Evolutionary conservation across 768 basidiomycete genomes (phyloP).

Genomic region (Atractiella rhizophila): DNA sequence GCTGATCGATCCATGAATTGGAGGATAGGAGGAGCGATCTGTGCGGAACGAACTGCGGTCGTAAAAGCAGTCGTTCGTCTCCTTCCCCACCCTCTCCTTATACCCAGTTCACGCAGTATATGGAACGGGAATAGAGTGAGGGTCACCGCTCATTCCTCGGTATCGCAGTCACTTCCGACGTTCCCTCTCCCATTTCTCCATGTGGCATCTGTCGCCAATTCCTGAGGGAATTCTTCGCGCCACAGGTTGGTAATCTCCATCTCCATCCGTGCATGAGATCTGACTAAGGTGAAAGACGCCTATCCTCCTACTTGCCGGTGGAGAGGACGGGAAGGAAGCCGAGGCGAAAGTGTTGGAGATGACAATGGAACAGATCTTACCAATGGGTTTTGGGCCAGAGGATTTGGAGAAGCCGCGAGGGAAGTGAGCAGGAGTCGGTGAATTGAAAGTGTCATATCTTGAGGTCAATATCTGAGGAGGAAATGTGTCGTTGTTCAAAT

Average conservation of each 20-base stretch:
- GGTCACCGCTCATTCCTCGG: conserved; percentile 43
- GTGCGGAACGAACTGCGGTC: conserved; percentile 80
- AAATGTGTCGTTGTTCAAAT: too few species aligned
- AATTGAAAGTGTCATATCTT: too few species aligned
- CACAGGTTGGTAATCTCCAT: conserved; percentile 20
- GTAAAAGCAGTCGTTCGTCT: conserved; percentile 68
- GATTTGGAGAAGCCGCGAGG: conserved; percentile 30
- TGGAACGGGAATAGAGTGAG: conserved; percentile 36
- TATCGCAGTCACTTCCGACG: conserved; percentile 55
- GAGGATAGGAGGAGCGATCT: conserved; percentile 52
- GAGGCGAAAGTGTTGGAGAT: conserved; percentile 30
- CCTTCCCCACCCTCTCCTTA: too few species aligned
- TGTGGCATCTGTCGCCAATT: conserved; percentile 89
- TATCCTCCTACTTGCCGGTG: conserved; percentile 39
- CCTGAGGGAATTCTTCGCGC: conserved; percentile 42
- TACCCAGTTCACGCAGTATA: neutral
- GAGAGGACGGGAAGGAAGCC: conserved; percentile 29
- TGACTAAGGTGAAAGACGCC: conserved; percentile 28
- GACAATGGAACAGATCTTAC: conserved; percentile 47
- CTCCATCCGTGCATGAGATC: neutral
- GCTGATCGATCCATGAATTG: neutral
- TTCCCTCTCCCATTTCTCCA: conserved; percentile 42
- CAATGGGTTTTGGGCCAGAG: conserved; percentile 70
- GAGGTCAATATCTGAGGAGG: too few species aligned
- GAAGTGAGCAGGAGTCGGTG: too few species aligned